These are phyloP conservation scores for Euphrasia arctica DNA, from an alignment of 305 asterid species.

Conservation along the genomic window DNA sequence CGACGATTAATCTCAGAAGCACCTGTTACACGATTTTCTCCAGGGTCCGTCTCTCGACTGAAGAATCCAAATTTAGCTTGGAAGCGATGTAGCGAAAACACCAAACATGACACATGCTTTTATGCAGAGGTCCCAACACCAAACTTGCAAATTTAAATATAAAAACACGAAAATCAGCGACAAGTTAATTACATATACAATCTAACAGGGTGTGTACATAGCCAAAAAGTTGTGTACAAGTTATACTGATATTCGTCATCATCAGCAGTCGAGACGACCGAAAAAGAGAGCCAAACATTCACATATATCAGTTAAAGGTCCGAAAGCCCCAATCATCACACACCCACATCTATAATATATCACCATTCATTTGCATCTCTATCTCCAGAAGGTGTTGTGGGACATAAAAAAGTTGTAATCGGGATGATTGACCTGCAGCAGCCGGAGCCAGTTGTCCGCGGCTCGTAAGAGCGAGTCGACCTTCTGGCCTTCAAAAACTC, in stretches of 20 bases:
- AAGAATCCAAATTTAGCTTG: background rate
- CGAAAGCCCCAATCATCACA: constrained; percentile 2
- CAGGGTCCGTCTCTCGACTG: too few relatives aligned
- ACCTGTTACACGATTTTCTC: too few relatives aligned
- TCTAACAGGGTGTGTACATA: constrained; percentile 14
- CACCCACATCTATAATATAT: too few relatives aligned
- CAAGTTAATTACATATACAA: constrained; percentile 22
- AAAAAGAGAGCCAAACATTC: background rate
- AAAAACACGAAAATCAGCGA: constrained; percentile 20
- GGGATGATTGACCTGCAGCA: constrained; percentile 65
- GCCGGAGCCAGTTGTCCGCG: constrained; percentile 79
- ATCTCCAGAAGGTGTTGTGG: constrained; percentile 47
- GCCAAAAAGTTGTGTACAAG: constrained; percentile 25
- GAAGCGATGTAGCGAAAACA: background rate
- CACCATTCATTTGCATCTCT: constrained; percentile 17
- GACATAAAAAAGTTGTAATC: constrained; percentile 65
- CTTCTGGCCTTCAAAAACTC: constrained; percentile 50
- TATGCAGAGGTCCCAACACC: background rate
- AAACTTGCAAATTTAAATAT: constrained; percentile 11
- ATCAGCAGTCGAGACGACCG: background rate
- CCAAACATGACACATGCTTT: background rate
- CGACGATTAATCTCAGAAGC: too few relatives aligned
- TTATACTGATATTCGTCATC: constrained; percentile 25
- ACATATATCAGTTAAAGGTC: constrained; percentile 10
- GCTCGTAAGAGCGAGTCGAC: constrained; percentile 53